Percentiles rank a stretch among this genome's conserved stretches.
phyloP scores from a whole-genome alignment of 495 filamentous ascomycete genomes.

The Pseudevernia furfuracea region DNA sequence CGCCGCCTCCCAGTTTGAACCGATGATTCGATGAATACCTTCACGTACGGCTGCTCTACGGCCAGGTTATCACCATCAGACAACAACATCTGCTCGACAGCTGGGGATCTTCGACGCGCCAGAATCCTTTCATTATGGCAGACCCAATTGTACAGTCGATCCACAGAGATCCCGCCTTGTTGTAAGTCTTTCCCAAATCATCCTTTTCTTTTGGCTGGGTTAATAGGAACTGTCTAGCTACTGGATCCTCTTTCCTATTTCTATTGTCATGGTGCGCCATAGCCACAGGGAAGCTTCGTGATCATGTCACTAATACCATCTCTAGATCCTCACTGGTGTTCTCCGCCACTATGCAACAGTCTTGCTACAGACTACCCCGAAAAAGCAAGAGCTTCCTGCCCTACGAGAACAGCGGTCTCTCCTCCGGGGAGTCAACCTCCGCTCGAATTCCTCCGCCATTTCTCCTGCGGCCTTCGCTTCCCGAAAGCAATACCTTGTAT shows the following conservation, averaged over 20 bases:
- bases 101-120: neutral
- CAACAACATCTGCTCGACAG: neutral
- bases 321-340: conserved; percentile 83
- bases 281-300: neutral
- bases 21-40: neutral
- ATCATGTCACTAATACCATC: conserved; percentile 9
- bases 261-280: conserved; percentile 78
- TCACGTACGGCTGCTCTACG: too few species aligned
- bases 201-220: neutral
- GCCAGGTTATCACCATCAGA: neutral
- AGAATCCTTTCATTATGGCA: conserved; percentile 54
- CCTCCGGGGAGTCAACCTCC: conserved; percentile 75
- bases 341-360: conserved; percentile 92
- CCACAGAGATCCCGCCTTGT: conserved; percentile 95
- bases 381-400: conserved; percentile 66
- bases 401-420: conserved; percentile 84
- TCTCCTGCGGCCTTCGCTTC: conserved; percentile 65
- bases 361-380: conserved; percentile 78
- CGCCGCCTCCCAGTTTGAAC: too few species aligned
- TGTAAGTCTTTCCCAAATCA: conserved; percentile 48
- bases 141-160: conserved; percentile 83
- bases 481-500: conserved; percentile 71
- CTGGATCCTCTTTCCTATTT: conserved; percentile 97
- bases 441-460: conserved; percentile 67
- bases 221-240: conserved; percentile 50